These are phyloP conservation scores for Leishmania amazonensis DNA, from an alignment of 208 protist species.

Conservation along the genomic window DNA sequence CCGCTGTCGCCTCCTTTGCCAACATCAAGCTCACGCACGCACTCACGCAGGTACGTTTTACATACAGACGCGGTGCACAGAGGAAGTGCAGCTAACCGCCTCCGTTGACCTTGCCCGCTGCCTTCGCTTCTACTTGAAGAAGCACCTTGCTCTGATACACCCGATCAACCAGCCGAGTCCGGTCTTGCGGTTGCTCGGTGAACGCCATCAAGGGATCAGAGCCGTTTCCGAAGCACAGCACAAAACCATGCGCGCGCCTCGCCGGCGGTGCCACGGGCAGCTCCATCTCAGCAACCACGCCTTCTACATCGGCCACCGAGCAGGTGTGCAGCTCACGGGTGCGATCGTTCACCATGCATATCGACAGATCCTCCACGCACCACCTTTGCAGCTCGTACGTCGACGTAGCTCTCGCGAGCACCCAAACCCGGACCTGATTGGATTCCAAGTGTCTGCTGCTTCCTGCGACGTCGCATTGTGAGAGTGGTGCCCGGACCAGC, in stretches of 20 bases:
- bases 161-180: slow-evolving; percentile 16
- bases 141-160: slow-evolving; percentile 16
- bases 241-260: slow-evolving; percentile 17
- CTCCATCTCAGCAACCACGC: slow-evolving; percentile 11
- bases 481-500: not conserved
- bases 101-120: not conserved
- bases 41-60: not conserved
- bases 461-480: not conserved
- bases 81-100: not conserved
- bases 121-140: slow-evolving; percentile 2
- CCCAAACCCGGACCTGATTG: slow-evolving; percentile 8
- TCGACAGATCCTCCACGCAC: slow-evolving; percentile 2
- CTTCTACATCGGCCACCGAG: slow-evolving; percentile 8
- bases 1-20: not conserved
- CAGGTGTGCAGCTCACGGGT: not conserved
- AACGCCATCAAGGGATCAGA: slow-evolving; percentile 12
- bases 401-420: not conserved
- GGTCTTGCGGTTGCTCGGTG: slow-evolving; percentile 15
- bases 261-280: slow-evolving; percentile 19
- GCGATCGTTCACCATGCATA: slow-evolving; percentile 6
- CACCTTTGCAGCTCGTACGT: slow-evolving; percentile 24
- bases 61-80: not conserved
- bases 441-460: not conserved
- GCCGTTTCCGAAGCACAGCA: slow-evolving; percentile 15
- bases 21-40: not conserved